phyloP scores from a whole-genome alignment of 345 rosid genomes.

The Murraya koenigii region DNA sequence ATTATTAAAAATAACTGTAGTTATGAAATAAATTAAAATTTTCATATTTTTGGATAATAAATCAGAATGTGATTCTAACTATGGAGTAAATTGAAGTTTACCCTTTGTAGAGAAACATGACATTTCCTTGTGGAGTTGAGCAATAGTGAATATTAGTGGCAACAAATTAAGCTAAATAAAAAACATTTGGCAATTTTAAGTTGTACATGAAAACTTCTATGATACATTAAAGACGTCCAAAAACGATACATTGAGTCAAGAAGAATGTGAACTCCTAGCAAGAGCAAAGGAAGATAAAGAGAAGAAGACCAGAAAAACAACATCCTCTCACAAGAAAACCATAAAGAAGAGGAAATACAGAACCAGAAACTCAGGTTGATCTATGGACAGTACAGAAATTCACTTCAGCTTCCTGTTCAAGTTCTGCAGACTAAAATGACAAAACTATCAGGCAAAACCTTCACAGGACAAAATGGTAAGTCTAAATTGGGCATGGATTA shows the following conservation, averaged over 20 bases:
- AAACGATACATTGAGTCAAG: not conserved
- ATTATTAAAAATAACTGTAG: no score
- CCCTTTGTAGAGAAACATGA: no score
- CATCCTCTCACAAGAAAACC: not conserved
- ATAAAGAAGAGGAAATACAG: not conserved
- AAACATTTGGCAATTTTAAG: not conserved
- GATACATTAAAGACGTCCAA: not conserved
- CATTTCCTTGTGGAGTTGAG: no score
- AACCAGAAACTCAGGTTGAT: not conserved
- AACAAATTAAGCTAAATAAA: not conserved
- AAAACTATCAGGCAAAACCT: not conserved
- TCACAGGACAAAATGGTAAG: not conserved
- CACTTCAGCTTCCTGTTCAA: not conserved
- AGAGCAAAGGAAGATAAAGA: not conserved
- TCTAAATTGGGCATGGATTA: not conserved
- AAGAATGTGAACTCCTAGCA: not conserved
- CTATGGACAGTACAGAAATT: not conserved
- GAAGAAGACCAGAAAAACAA: not conserved
- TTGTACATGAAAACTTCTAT: not conserved
- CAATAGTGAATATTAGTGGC: no score
- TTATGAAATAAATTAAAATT: no score
- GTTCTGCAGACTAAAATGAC: not conserved
- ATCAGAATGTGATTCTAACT: no score
- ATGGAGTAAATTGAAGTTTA: no score
- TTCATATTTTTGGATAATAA: no score